A percentile compares a stretch with the other conserved stretches of the same genome.
phyloP scores from a whole-genome alignment of 75 land plant species.

The Ceratopteris richardii region DNA sequence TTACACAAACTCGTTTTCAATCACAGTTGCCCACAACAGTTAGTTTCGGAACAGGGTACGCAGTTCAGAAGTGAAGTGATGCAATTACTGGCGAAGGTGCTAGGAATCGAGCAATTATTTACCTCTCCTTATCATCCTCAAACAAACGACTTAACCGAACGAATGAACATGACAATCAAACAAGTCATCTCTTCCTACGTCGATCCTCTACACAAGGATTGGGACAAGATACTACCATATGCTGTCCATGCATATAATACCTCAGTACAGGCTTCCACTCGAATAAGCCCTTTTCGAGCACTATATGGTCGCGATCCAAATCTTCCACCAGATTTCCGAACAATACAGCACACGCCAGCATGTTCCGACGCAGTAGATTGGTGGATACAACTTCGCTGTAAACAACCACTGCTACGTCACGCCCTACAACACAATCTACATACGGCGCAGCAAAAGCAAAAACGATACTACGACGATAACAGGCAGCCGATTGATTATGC shows the following conservation, averaged over 20 bases:
- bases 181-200: no score
- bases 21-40: background rate
- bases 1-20: background rate
- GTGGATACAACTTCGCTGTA: background rate
- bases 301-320: background rate
- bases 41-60: background rate
- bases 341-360: background rate
- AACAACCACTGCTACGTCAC: background rate
- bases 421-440: background rate
- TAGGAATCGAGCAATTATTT: background rate
- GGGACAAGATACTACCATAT: constrained; percentile 1
- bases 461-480: background rate
- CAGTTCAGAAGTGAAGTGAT: constrained; percentile 4
- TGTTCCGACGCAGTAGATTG: background rate
- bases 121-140: no score
- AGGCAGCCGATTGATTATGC: no score
- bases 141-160: no score
- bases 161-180: background rate
- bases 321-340: background rate
- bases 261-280: background rate
- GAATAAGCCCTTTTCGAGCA: no score
- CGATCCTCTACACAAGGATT: no score
- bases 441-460: background rate
- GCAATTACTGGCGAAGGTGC: background rate
- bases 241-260: background rate